phyloP scores from a whole-genome alignment of 2,329 filamentous ascomycete genomes.

The Cladosporium sp. region DNA sequence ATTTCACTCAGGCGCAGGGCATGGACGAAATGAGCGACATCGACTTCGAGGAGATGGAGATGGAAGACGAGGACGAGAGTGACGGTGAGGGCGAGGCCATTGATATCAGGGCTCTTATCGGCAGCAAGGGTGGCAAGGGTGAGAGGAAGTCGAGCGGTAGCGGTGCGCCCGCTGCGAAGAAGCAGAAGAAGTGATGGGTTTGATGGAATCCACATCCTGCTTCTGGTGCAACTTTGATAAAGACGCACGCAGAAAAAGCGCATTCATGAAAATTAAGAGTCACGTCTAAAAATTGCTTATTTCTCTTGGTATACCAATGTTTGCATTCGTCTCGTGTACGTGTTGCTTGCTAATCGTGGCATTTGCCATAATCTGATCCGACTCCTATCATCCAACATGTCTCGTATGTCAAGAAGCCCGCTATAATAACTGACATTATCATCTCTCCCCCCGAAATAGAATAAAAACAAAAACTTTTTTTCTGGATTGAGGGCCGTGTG shows the following conservation, averaged over 20 bases:
- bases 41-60: conserved; percentile 64
- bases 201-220: background rate
- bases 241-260: background rate
- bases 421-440: background rate
- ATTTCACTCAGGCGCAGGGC: conserved; percentile 75
- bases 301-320: background rate
- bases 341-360: background rate
- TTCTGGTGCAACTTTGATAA: background rate
- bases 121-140: conserved; percentile 43
- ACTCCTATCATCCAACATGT: background rate
- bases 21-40: conserved; percentile 67
- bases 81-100: conserved; percentile 46
- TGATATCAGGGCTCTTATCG: conserved; percentile 48
- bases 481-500: background rate
- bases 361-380: background rate
- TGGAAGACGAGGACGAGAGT: conserved; percentile 56
- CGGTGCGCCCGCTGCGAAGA: conserved; percentile 42
- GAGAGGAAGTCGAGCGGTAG: conserved; percentile 39
- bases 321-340: background rate
- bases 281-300: background rate
- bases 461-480: background rate
- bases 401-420: background rate
- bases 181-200: conserved; percentile 31
- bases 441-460: background rate
- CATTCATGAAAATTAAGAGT: background rate